These are phyloP conservation scores for Myxozyma mucilagina DNA, from an alignment of 805 yeast genomes.

Conservation along the genomic window DNA sequence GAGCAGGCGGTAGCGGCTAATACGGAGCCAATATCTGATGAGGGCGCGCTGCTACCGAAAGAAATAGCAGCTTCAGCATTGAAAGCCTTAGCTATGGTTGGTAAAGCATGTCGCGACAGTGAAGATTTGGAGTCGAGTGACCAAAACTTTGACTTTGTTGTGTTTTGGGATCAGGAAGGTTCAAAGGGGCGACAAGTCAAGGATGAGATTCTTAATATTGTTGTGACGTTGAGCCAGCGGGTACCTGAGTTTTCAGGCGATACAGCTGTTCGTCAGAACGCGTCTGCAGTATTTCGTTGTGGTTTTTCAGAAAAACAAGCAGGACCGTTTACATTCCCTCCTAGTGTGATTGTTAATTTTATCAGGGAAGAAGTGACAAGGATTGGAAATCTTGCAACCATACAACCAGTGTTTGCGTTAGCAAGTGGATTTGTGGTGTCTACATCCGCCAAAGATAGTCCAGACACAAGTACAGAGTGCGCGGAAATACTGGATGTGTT, in stretches of 20 bases:
- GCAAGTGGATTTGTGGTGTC: slow-evolving; percentile 12
- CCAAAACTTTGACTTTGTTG: slow-evolving; percentile 20
- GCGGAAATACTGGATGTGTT: slow-evolving; percentile 7
- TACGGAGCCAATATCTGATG: background rate
- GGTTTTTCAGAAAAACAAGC: slow-evolving; percentile 64
- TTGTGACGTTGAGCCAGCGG: slow-evolving; percentile 48
- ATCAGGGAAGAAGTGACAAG: slow-evolving; percentile 12
- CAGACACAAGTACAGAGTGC: background rate
- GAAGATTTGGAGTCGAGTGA: slow-evolving; percentile 49
- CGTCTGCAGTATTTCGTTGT: slow-evolving; percentile 59
- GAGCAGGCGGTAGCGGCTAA: slow-evolving; percentile 7
- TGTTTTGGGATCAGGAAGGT: slow-evolving; percentile 49
- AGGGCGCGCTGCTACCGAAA: slow-evolving; percentile 1
- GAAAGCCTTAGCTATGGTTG: slow-evolving; percentile 66
- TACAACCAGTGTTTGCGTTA: slow-evolving; percentile 21
- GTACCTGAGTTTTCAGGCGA: slow-evolving; percentile 38
- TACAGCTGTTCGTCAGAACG: slow-evolving; percentile 53
- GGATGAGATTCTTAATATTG: slow-evolving; percentile 44
- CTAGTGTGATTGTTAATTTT: slow-evolving; percentile 44
- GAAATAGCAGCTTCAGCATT: slow-evolving; percentile 55
- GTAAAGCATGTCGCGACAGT: slow-evolving; percentile 64
- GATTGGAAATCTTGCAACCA: slow-evolving; percentile 3
- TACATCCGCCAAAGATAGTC: background rate
- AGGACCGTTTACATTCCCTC: slow-evolving; percentile 65
- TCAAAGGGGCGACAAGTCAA: slow-evolving; percentile 52